These are phyloP conservation scores for Simmondsia chinensis DNA, from an alignment of 148 eudicot genomes.

Conservation along the genomic window DNA sequence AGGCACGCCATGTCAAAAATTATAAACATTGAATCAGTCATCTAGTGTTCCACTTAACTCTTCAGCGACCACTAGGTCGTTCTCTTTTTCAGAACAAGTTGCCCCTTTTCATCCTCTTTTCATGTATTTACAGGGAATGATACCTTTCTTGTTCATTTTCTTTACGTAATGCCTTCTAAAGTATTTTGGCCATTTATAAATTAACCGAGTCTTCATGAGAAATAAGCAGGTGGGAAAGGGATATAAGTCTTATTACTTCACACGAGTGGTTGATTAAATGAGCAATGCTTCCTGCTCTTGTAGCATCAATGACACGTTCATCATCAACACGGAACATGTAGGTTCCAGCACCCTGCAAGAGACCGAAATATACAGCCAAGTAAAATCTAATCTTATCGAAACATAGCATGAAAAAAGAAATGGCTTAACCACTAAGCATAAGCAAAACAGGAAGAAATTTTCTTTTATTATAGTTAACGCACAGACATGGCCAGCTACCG, in stretches of 20 bases:
- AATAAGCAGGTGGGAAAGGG: too few relatives aligned
- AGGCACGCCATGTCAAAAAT: too few relatives aligned
- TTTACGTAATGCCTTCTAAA: too few relatives aligned
- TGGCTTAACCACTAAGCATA: background rate
- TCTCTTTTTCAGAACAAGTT: too few relatives aligned
- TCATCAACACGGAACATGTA: slow-evolving; percentile 95
- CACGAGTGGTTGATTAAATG: slow-evolving; percentile 97
- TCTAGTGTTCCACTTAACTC: too few relatives aligned
- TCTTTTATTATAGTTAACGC: background rate
- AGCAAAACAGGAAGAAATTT: background rate
- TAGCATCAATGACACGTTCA: slow-evolving; percentile 95
- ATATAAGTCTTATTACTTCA: slow-evolving; percentile 42
- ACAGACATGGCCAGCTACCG: background rate
- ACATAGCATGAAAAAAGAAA: background rate
- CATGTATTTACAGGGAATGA: too few relatives aligned
- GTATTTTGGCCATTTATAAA: too few relatives aligned
- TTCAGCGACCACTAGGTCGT: too few relatives aligned
- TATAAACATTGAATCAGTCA: too few relatives aligned
- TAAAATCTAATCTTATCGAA: background rate
- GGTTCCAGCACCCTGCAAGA: slow-evolving; percentile 95
- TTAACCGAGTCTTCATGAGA: too few relatives aligned
- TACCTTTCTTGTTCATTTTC: too few relatives aligned
- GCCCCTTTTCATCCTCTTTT: too few relatives aligned
- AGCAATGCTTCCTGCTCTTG: slow-evolving; percentile 96
- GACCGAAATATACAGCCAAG: background rate